These are phyloP conservation scores for Epichloe uncinata DNA, from an alignment of 2,329 filamentous ascomycete species.

Conservation along the genomic window DNA sequence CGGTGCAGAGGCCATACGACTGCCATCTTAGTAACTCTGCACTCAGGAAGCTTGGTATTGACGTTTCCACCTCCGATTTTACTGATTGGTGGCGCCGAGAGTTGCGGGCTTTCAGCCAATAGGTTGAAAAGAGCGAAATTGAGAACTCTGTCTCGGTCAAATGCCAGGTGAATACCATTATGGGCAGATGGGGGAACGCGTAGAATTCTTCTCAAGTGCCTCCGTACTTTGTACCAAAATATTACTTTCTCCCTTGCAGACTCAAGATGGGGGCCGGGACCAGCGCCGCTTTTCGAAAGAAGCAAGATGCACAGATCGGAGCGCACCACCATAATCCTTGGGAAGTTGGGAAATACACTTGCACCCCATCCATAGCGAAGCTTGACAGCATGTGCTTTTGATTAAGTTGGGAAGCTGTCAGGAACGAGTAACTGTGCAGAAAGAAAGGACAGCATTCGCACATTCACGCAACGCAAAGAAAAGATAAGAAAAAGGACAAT, in stretches of 20 bases:
- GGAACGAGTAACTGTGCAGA: neutral
- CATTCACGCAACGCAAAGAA: neutral
- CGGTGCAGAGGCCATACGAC: conserved; percentile 72
- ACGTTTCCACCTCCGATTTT: conserved; percentile 64
- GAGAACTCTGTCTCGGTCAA: too few species aligned
- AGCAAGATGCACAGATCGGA: neutral
- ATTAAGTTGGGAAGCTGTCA: neutral
- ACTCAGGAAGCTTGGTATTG: conserved; percentile 60
- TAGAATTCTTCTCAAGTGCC: neutral
- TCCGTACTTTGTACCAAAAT: too few species aligned
- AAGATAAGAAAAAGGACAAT: neutral
- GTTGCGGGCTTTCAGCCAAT: conserved; percentile 45
- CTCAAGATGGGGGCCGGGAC: neutral
- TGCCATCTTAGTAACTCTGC: conserved; percentile 71
- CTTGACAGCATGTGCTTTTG: neutral
- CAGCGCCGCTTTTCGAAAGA: neutral
- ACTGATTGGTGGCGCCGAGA: conserved; percentile 65
- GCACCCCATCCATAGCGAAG: neutral
- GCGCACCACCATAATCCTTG: neutral
- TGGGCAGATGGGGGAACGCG: neutral
- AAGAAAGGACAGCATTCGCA: neutral
- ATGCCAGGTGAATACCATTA: neutral
- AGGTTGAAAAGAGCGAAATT: conserved; percentile 8
- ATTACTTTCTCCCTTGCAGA: neutral
- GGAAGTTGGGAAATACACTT: neutral